These are phyloP conservation scores for Senna tora DNA, from an alignment of 306 rosid genomes.

Conservation along the genomic window DNA sequence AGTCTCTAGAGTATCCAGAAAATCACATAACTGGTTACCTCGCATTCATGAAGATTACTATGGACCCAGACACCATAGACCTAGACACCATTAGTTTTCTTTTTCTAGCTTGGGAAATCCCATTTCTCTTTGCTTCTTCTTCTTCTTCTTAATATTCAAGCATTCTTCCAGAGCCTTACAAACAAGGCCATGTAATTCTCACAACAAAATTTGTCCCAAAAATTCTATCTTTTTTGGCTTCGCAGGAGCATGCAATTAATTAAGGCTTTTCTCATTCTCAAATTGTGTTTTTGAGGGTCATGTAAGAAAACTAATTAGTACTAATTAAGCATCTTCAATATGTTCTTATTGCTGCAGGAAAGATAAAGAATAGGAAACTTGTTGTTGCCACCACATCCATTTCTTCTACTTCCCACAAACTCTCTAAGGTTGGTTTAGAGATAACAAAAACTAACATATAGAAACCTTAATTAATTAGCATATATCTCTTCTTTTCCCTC, in stretches of 20 bases:
- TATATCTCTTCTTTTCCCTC: not conserved
- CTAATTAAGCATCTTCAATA: slow-evolving; percentile 37
- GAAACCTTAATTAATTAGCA: not conserved
- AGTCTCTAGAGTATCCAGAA: slow-evolving; percentile 57
- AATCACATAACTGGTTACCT: slow-evolving; percentile 59
- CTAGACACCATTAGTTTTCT: slow-evolving; percentile 59
- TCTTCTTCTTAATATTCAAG: slow-evolving; percentile 9
- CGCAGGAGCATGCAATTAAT: slow-evolving; percentile 33
- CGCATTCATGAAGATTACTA: slow-evolving; percentile 76
- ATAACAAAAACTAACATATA: not conserved
- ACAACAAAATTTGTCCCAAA: slow-evolving; percentile 29
- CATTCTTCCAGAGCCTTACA: slow-evolving; percentile 17
- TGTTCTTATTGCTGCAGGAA: slow-evolving; percentile 74
- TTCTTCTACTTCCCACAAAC: slow-evolving; percentile 49
- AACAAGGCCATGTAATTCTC: slow-evolving; percentile 18
- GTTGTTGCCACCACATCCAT: slow-evolving; percentile 51
- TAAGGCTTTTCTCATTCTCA: slow-evolving; percentile 17
- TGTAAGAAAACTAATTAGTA: slow-evolving; percentile 19
- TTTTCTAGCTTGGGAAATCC: not conserved
- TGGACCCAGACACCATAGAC: slow-evolving; percentile 68
- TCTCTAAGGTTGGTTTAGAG: slow-evolving; percentile 61
- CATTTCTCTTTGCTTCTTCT: not conserved
- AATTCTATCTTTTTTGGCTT: slow-evolving; percentile 3
- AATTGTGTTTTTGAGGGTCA: not conserved
- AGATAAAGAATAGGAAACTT: slow-evolving; percentile 67